These are phyloP conservation scores for Arachnopeziza araneosa DNA, from an alignment of 2,329 filamentous ascomycete genomes.

Conservation along the genomic window DNA sequence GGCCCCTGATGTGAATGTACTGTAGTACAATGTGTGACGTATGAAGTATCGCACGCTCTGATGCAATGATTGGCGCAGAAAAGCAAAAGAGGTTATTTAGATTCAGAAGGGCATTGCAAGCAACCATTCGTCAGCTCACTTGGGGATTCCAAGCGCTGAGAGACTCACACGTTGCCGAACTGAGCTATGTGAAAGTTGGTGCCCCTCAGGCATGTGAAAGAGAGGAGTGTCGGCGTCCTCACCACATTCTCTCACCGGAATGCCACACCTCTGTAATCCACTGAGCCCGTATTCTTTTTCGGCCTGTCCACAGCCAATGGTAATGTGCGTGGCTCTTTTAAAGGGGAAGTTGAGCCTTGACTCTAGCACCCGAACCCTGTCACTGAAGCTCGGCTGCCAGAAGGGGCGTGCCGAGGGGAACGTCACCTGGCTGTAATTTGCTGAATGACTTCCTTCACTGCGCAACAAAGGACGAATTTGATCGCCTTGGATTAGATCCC, in stretches of 20 bases:
- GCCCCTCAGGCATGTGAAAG: neutral
- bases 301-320: neutral
- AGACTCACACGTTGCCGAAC: too few relatives aligned
- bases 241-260: neutral
- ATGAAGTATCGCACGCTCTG: conserved; percentile 8
- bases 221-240: neutral
- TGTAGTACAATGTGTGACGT: conserved; percentile 13
- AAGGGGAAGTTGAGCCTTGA: too few relatives aligned
- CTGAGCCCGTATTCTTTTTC: neutral
- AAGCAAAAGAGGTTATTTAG: conserved; percentile 30
- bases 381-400: neutral
- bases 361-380: neutral
- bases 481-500: neutral
- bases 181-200: too few relatives aligned
- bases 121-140: too few relatives aligned
- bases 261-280: neutral
- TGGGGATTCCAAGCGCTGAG: conserved; percentile 17
- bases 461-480: neutral
- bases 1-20: neutral
- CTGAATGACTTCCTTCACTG: neutral
- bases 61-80: conserved; percentile 24
- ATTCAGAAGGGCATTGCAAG: conserved; percentile 22
- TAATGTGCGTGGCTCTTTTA: neutral
- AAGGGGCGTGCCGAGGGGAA: neutral
- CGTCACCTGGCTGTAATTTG: neutral